Evolutionary conservation across 805 yeast genomes (phyloP).

Genomic region (Candida piceae): DNA sequence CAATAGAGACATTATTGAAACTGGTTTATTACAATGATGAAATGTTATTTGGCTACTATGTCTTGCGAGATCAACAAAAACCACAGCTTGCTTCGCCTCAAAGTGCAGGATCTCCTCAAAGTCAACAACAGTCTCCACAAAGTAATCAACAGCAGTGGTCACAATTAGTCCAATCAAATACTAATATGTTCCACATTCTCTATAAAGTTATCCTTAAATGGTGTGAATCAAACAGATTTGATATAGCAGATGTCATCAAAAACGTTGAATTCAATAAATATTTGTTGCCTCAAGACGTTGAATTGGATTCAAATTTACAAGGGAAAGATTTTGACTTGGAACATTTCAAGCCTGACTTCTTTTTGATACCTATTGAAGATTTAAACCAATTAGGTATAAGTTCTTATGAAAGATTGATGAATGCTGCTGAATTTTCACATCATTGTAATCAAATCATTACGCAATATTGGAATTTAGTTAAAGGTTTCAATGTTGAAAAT

Average conservation of each 20-base stretch:
- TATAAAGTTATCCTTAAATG: slow-evolving; percentile 14
- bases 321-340: background rate
- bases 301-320: background rate
- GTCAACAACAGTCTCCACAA: background rate
- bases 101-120: background rate
- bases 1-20: slow-evolving; percentile 17
- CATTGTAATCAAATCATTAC: slow-evolving; percentile 21
- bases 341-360: slow-evolving; percentile 1
- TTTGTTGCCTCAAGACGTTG: slow-evolving; percentile 3
- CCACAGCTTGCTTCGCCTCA: background rate
- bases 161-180: slow-evolving; percentile 2
- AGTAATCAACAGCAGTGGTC: background rate
- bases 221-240: slow-evolving; percentile 12
- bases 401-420: slow-evolving; percentile 25
- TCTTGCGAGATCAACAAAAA: background rate
- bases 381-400: slow-evolving; percentile 21
- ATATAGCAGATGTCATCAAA: slow-evolving; percentile 5
- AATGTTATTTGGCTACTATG: slow-evolving; percentile 15
- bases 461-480: slow-evolving; percentile 23
- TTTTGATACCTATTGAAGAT: slow-evolving; percentile 13
- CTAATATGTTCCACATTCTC: slow-evolving; percentile 14
- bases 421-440: slow-evolving; percentile 29
- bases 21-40: slow-evolving; percentile 17
- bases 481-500: slow-evolving; percentile 14
- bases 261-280: slow-evolving; percentile 5